These are phyloP conservation scores for Nothomitra cinnamomea DNA, from an alignment of 2,329 filamentous ascomycete species.

Conservation along the genomic window DNA sequence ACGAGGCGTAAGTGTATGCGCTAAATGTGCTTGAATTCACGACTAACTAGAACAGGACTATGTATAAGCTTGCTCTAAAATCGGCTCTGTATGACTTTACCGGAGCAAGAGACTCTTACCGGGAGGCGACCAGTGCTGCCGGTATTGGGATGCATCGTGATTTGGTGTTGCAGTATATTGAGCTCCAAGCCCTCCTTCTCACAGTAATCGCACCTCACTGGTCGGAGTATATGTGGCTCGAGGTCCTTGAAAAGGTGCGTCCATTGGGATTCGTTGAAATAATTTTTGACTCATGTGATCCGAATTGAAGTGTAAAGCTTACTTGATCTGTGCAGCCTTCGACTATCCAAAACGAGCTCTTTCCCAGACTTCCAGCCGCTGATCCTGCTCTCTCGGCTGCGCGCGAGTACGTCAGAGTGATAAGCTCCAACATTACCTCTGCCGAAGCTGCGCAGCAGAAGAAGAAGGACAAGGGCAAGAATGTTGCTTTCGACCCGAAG, in stretches of 20 bases:
- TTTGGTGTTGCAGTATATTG: conserved; percentile 62
- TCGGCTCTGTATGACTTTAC: conserved; percentile 79
- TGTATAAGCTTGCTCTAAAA: conserved; percentile 79
- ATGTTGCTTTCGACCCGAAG: conserved; percentile 69
- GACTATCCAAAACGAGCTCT: conserved; percentile 65
- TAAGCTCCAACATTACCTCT: conserved; percentile 62
- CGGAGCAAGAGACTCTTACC: conserved; percentile 78
- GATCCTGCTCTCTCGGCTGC: conserved; percentile 56
- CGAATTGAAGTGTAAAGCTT: too few species aligned
- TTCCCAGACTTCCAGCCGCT: conserved; percentile 50
- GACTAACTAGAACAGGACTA: conserved; percentile 32
- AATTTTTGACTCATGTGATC: too few species aligned
- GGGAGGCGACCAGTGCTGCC: conserved; percentile 59
- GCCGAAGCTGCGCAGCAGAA: conserved; percentile 72
- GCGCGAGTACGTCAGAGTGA: conserved; percentile 63
- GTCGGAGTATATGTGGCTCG: conserved; percentile 85
- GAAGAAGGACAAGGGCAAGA: conserved; percentile 87
- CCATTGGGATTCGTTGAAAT: too few species aligned
- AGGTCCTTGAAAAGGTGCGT: conserved; percentile 56
- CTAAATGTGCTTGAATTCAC: not conserved
- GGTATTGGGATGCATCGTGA: conserved; percentile 78
- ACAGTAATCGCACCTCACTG: conserved; percentile 82
- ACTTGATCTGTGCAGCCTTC: too few species aligned
- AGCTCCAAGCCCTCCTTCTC: conserved; percentile 70
- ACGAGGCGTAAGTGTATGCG: conserved; percentile 38